phyloP scores from a whole-genome alignment of 129 eudicot genomes.

The Oenanthe sinensis region DNA sequence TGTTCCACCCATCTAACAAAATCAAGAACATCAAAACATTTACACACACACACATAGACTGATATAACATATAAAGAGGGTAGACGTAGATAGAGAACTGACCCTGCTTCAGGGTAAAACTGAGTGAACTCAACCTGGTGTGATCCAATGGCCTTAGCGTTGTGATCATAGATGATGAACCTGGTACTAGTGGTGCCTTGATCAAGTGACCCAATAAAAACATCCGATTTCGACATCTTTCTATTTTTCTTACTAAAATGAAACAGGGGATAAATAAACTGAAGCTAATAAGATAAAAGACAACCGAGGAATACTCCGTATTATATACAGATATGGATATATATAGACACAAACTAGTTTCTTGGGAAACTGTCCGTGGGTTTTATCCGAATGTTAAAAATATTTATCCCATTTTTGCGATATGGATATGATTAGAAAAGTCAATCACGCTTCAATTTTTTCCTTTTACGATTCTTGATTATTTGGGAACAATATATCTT shows the following conservation, averaged over 20 bases:
- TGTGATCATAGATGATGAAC: constrained; percentile 73
- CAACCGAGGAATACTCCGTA: neutral
- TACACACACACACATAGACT: neutral
- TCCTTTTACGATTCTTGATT: no score
- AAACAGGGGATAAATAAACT: neutral
- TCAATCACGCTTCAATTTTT: no score
- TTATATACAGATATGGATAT: neutral
- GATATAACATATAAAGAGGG: neutral
- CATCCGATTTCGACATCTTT: constrained; percentile 46
- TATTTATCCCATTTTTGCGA: no score
- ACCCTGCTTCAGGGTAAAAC: constrained; percentile 95
- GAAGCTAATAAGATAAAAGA: neutral
- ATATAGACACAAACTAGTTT: neutral
- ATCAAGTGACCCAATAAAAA: constrained; percentile 78
- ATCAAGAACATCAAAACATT: neutral
- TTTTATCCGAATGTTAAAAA: no score
- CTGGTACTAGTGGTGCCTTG: constrained; percentile 98
- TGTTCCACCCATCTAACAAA: constrained; percentile 89
- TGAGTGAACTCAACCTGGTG: constrained; percentile 97
- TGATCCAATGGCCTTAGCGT: constrained; percentile 62
- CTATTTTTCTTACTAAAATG: neutral
- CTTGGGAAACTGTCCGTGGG: no score
- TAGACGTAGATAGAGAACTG: neutral
- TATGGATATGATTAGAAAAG: no score
- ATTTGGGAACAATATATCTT: no score